Evolutionary conservation across 805 yeast species (phyloP), one percentile per base, ranked within the genome.

Genomic region (Metschnikowia baotianmanensis): DNA sequence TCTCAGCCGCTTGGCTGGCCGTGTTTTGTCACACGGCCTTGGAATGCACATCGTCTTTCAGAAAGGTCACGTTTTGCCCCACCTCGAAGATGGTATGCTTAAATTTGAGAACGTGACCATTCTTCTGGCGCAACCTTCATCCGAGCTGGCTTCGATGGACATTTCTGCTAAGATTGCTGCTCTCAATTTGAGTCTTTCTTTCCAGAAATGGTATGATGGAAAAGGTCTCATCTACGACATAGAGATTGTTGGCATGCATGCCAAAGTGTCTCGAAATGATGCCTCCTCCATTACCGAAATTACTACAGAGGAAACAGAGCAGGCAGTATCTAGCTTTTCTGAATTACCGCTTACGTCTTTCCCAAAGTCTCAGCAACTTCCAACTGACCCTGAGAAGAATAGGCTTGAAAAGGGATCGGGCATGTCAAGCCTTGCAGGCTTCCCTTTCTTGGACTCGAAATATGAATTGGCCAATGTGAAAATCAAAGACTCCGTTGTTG

Each of bases 201-300:
- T 77, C 43, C 63, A 69, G 29, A 77, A 77, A 53, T 77, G 82
- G 82, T 67, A 72, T 30, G 73, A 71, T 42, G 81, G 82, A 0
- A 65, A 66, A 34, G 83, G 83, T 2, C 55, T 77, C 19, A 71
- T 77, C 21, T 52, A 72, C 31, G 75, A 73, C 41, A 52, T 77
- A 35, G 77, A 75, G 40, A 56, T 77, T 5, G 65, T 57, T 29
- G 83, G 83, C 1, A 50, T 76, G 50, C 58, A 59, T 22, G 82
- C 80, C 8, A 56, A 58, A 29, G 49, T 65, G 6, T 25, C 28
- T 8, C 26, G 34, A 20, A 33, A n/a, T n/a, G 23, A 12, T 9
- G 34, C n/a, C 6, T 17, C 6, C 17, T 15, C 26, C 12, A 5
- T 3, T 8, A 11, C 10, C 23, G 33, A 28, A 5, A 11, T 19